phyloP scores from a whole-genome alignment of 23 red algal species.

The Chondrus crispus region DNA sequence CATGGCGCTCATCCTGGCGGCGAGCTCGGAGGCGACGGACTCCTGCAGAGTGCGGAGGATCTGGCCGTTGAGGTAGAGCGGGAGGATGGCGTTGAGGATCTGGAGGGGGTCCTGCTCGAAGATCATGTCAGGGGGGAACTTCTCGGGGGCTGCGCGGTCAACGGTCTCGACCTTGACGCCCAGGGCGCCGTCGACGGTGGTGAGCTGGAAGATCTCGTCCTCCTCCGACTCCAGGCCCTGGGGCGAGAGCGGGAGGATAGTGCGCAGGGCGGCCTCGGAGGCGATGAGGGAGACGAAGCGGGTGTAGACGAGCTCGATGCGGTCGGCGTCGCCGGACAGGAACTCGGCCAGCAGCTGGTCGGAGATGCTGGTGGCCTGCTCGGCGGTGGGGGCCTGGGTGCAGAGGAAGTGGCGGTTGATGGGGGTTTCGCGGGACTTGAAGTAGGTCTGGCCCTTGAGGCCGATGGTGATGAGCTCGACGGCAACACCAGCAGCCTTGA shows the following conservation, averaged over 20 bases:
- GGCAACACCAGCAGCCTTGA: conserved; percentile 59
- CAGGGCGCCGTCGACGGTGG: conserved; percentile 69
- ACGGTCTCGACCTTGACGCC: conserved; percentile 68
- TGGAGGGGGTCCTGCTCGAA: conserved; percentile 99
- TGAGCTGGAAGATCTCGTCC: conserved; percentile 99
- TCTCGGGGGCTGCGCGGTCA: conserved; percentile 42
- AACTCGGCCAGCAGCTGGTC: conserved; percentile 89
- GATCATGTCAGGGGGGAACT: conserved; percentile 96
- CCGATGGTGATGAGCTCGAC: conserved; percentile 86
- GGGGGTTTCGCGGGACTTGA: conserved; percentile 45
- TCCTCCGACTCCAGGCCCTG: conserved; percentile 88
- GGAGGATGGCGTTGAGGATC: conserved; percentile 96
- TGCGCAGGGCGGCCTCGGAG: conserved; percentile 89
- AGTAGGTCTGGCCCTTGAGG: conserved; percentile 81
- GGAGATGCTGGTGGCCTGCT: conserved; percentile 73
- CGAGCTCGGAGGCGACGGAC: conserved; percentile 92
- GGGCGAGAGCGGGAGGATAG: conserved; percentile 84
- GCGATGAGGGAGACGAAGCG: conserved; percentile 96
- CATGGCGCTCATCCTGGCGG: conserved; percentile 95
- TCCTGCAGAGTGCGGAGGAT: conserved; percentile 94
- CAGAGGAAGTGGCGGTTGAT: conserved; percentile 62
- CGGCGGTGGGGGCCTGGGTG: conserved; percentile 81
- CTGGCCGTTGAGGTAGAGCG: conserved; percentile 98
- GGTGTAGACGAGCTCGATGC: conserved; percentile 97
- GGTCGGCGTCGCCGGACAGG: conserved; percentile 92